Evolutionary conservation across 2,329 filamentous ascomycete genomes (phyloP), one percentile per base, ranked within the genome.

Genomic region (Botryotinia convoluta): DNA sequence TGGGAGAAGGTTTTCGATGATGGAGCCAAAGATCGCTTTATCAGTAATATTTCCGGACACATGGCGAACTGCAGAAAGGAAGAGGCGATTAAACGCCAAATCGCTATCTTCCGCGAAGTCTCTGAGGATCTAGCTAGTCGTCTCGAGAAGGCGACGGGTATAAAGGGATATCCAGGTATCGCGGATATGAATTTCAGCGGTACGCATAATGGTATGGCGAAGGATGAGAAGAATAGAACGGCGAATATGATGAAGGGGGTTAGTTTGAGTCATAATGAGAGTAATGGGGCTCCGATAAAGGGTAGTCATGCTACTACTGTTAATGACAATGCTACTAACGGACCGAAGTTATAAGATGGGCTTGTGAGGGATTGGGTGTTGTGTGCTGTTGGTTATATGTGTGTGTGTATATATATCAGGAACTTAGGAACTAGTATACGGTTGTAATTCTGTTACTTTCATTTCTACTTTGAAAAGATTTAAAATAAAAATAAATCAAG

Each of bases 141-240:
- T 10, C 87, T 91, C 76, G 82, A 84, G 78, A 82, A 84, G 74
- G 84, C 84, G 63, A 89, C 88, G 0, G 88, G 89, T 0, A 83
- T 90, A 26, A 86, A 89, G 82, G 89, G 88, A 0, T 90, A 91
- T 73, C 83, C 84, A 32, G 87, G 88, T 0, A 90, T 91, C 64
- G 79, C 84, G 6, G 82, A 84, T 4, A 77, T 91, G 77, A 79
- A 80, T 16, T 91, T 91, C 80, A 90, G 89, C 65, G 89, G 89
- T 3, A 87, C 86, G 0, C 87, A 90, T 79, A 91, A 90, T 74
- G 88, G 87, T 10, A 88, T 91, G 77, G 69, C 74, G 83, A 83
- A 86, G 18, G 83, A 86, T 69, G 72, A 75, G 16, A 84, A 82
- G 68, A 78, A 85, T 39, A 82, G 83, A 68, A 81, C 81, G 63